Conservation (phyloP, 1,139 yeast species). For the Saccharomyces hybrid region DNA sequence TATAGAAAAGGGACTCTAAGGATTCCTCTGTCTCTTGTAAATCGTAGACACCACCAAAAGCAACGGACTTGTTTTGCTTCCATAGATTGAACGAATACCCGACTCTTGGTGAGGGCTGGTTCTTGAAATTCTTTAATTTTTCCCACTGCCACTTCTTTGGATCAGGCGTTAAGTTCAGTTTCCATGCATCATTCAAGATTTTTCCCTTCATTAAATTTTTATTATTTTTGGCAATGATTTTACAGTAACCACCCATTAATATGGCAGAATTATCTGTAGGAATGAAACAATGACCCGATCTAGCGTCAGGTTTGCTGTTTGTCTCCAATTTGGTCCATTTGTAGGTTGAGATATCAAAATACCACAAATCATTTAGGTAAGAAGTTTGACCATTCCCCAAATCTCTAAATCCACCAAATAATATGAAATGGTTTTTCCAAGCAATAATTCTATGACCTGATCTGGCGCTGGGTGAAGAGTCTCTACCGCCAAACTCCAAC, state of each 20-base stretch:
- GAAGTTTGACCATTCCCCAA: conserved; percentile 68
- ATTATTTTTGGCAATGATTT: conserved; percentile 63
- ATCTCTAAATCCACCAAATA: conserved; percentile 93
- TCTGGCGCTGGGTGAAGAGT: conserved; percentile 72
- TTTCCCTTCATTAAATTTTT: conserved; percentile 89
- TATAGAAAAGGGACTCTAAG: conserved; percentile 75
- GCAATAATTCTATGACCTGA: conserved; percentile 87
- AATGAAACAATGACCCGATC: conserved; percentile 87
- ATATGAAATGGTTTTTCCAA: conserved; percentile 82
- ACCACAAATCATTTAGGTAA: conserved; percentile 81
- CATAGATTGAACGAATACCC: conserved; percentile 88
- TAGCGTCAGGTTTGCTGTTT: conserved; percentile 84
- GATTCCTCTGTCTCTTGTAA: conserved; percentile 92
- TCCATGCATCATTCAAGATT: conserved; percentile 83
- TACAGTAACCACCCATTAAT: conserved; percentile 89
- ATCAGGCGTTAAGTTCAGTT: conserved; percentile 79
- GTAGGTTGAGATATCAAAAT: conserved; percentile 79
- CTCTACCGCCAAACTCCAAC: conserved; percentile 44
- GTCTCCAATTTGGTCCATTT: conserved; percentile 89
- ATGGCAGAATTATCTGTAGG: conserved; percentile 81
- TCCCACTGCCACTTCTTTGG: conserved; percentile 79
- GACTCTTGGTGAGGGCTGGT: conserved; percentile 85
- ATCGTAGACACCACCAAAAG: conserved; percentile 95
- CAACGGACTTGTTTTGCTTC: conserved; percentile 74
- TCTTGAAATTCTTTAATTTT: conserved; percentile 80